These are phyloP conservation scores for Coleophoma crateriformis DNA, from an alignment of 2,329 filamentous ascomycete genomes.

Conservation along the genomic window DNA sequence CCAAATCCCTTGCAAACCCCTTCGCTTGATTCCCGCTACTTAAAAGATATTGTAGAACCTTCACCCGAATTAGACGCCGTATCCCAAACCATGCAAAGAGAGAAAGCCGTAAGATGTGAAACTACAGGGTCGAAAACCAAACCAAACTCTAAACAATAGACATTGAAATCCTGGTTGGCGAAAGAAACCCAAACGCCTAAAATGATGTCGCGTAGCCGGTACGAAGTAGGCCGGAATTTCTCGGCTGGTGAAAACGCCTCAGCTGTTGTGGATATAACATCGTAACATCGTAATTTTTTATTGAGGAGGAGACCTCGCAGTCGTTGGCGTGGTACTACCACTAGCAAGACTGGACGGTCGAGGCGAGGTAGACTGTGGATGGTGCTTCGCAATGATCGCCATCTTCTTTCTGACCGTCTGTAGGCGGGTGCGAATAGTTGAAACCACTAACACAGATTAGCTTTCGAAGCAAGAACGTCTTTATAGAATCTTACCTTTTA, in stretches of 20 bases:
- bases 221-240: neutral
- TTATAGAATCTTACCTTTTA: constrained; percentile 56
- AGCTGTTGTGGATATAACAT: neutral
- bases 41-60: neutral
- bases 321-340: constrained; percentile 24
- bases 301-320: constrained; percentile 24
- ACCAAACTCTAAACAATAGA: constrained; percentile 1
- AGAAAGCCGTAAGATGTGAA: neutral
- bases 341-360: constrained; percentile 21
- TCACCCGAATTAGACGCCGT: neutral
- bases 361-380: constrained; percentile 21
- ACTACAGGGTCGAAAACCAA: neutral
- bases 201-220: neutral
- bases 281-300: constrained; percentile 6
- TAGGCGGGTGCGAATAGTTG: constrained; percentile 55
- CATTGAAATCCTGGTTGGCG: neutral
- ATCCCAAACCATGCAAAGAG: neutral
- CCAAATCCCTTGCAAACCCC: neutral
- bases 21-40: neutral
- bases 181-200: neutral
- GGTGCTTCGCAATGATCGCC: constrained; percentile 49
- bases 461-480: constrained; percentile 16
- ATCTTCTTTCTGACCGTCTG: constrained; percentile 53
- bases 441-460: constrained; percentile 44
- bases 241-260: neutral